Evolutionary conservation across 2,329 filamentous ascomycete genomes (phyloP).

Genomic region (Fusarium sp.): DNA sequence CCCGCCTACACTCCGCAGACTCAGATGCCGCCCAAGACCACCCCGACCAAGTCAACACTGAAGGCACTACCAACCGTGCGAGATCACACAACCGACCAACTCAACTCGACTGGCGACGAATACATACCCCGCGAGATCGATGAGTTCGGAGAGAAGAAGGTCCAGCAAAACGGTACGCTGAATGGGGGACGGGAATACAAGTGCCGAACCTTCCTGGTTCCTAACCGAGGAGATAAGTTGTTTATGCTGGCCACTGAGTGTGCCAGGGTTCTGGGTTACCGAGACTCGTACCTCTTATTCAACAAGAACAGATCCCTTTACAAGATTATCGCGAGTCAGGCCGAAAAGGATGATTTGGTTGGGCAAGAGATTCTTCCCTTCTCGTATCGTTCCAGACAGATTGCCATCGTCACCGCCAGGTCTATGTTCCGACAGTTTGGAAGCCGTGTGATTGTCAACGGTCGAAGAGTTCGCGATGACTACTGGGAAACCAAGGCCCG

Average conservation of each 20-base stretch:
- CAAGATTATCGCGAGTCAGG: conserved; percentile 97
- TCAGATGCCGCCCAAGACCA: conserved; percentile 77
- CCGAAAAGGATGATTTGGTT: conserved; percentile 96
- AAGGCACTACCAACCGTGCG: conserved; percentile 96
- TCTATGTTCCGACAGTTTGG: conserved; percentile 99
- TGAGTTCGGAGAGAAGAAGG: conserved; percentile 94
- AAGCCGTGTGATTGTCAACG: conserved; percentile 90
- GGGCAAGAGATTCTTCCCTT: conserved; percentile 95
- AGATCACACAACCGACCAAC: conserved; percentile 96
- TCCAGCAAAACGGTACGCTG: conserved; percentile 83
- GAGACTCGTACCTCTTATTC: conserved; percentile 97
- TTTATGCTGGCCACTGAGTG: conserved; percentile 99
- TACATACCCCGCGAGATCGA: conserved; percentile 95
- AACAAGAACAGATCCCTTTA: conserved; percentile 97
- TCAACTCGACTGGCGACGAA: conserved; percentile 89
- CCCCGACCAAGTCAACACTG: conserved; percentile 83
- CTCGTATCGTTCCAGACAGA: conserved; percentile 97
- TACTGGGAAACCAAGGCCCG: conserved; percentile 98
- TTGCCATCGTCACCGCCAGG: conserved; percentile 95
- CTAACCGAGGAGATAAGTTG: conserved; percentile 89
- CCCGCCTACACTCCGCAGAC: conserved; percentile 54
- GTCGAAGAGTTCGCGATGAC: conserved; percentile 91
- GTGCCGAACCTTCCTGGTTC: conserved; percentile 93
- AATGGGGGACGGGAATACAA: conserved; percentile 87
- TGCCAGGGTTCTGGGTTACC: conserved; percentile 90